A percentile compares a stretch with the other conserved stretches of the same genome.
These are phyloP conservation scores for Pseudogymnoascus sp. DNA, from an alignment of 2,329 filamentous ascomycete genomes.

Conservation along the genomic window DNA sequence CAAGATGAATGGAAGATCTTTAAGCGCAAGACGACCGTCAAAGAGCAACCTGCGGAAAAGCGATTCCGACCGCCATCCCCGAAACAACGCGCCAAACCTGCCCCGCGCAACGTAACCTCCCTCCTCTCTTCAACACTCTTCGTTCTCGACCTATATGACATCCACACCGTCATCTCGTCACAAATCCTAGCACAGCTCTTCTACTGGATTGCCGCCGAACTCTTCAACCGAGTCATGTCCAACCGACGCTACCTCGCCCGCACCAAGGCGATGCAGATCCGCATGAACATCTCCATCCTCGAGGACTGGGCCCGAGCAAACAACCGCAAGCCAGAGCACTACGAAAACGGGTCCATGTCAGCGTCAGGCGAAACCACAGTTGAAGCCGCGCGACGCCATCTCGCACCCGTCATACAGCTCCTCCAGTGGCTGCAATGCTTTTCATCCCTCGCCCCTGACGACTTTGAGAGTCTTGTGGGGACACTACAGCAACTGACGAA, in stretches of 20 bases:
- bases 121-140: slow-evolving; percentile 92
- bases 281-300: slow-evolving; percentile 92
- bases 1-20: slow-evolving; percentile 99
- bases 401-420: slow-evolving; percentile 85
- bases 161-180: slow-evolving; percentile 90
- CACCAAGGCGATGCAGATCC: slow-evolving; percentile 98
- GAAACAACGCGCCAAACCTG: slow-evolving; percentile 83
- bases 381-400: slow-evolving; percentile 74
- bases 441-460: slow-evolving; percentile 78
- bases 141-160: slow-evolving; percentile 96
- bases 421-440: slow-evolving; percentile 98
- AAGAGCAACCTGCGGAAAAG: slow-evolving; percentile 85
- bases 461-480: slow-evolving; percentile 78
- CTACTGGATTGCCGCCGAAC: slow-evolving; percentile 92
- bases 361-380: slow-evolving; percentile 80
- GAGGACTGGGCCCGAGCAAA: slow-evolving; percentile 95
- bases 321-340: slow-evolving; percentile 91
- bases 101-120: slow-evolving; percentile 91
- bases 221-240: slow-evolving; percentile 97
- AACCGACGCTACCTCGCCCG: slow-evolving; percentile 89
- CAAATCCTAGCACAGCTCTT: slow-evolving; percentile 89
- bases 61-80: slow-evolving; percentile 87
- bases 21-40: slow-evolving; percentile 81
- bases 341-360: slow-evolving; percentile 81
- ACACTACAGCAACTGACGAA: slow-evolving; percentile 84